Evolutionary conservation across 2,329 filamentous ascomycete genomes (phyloP).

Genomic region (Colletotrichum filicis): DNA sequence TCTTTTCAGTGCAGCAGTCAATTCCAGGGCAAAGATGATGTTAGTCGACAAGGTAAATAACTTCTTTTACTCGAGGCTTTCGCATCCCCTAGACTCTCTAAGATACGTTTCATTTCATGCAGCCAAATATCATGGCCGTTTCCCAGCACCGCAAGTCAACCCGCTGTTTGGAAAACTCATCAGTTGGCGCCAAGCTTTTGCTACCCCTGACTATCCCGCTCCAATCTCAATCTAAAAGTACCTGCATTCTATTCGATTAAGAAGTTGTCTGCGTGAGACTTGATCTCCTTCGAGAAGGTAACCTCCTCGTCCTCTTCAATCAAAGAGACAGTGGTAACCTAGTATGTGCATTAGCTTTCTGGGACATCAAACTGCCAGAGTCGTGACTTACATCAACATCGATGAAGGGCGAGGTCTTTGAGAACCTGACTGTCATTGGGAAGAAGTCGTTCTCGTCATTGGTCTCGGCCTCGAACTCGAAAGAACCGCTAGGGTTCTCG

Average conservation of each 20-base stretch:
- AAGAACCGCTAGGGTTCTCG: conserved; percentile 84
- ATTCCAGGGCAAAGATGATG: not conserved
- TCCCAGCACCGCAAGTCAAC: conserved; percentile 25
- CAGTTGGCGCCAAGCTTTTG: conserved; percentile 23
- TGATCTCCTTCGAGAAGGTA: conserved; percentile 84
- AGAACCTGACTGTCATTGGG: conserved; percentile 93
- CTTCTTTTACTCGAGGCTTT: conserved; percentile 18
- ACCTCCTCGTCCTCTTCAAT: conserved; percentile 83
- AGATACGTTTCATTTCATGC: conserved; percentile 34
- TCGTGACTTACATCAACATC: conserved; percentile 86
- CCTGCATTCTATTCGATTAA: conserved; percentile 71
- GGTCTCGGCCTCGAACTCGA: conserved; percentile 94
- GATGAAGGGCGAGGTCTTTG: conserved; percentile 85
- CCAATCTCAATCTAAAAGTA: conserved; percentile 14
- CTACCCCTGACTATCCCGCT: conserved; percentile 5
- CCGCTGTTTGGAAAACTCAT: conserved; percentile 33
- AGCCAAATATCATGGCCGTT: conserved; percentile 24
- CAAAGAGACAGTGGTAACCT: conserved; percentile 76
- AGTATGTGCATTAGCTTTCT: not conserved
- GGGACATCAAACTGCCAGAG: not conserved
- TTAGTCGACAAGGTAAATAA: not conserved
- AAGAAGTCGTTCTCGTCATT: conserved; percentile 95
- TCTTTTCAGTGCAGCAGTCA: not conserved
- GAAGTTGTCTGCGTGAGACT: conserved; percentile 80
- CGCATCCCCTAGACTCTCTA: conserved; percentile 15